phyloP scores from a whole-genome alignment of 352 stramenopile genomes.

The Elongisporangium anandrum region DNA sequence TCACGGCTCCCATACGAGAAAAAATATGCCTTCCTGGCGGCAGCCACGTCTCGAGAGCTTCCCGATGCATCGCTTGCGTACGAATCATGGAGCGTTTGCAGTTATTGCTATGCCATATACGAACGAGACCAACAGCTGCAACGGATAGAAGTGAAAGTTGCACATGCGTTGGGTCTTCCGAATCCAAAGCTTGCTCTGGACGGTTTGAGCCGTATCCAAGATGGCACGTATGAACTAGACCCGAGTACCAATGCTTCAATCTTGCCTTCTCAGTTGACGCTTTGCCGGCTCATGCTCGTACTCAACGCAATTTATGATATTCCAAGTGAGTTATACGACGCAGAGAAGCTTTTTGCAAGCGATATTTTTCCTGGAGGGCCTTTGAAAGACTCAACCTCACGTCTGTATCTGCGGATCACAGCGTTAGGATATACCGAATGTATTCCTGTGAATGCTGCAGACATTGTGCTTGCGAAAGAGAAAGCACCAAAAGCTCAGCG shows the following conservation, averaged over 20 bases:
- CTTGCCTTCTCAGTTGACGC: constrained; percentile 61
- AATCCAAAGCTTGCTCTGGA: constrained; percentile 23
- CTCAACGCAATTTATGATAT: constrained; percentile 85
- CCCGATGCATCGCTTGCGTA: constrained; percentile 62
- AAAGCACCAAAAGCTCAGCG: constrained; percentile 37
- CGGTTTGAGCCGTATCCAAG: constrained; percentile 48
- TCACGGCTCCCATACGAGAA: constrained; percentile 49
- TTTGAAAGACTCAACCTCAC: constrained; percentile 13
- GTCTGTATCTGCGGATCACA: constrained; percentile 69
- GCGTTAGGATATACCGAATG: constrained; percentile 74
- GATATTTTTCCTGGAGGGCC: constrained; percentile 1
- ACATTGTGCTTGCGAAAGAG: constrained; percentile 46
- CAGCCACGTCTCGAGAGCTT: constrained; percentile 34
- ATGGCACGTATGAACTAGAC: constrained; percentile 37
- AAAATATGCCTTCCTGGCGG: constrained; percentile 37
- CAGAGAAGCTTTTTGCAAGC: constrained; percentile 22
- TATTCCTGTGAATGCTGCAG: constrained; percentile 50
- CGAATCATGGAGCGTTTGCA: constrained; percentile 83
- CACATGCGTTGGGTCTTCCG: constrained; percentile 35
- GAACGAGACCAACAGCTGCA: constrained; percentile 78
- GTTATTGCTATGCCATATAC: constrained; percentile 82
- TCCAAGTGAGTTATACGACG: constrained; percentile 64
- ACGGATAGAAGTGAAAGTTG: constrained; percentile 63
- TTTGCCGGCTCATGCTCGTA: constrained; percentile 71
- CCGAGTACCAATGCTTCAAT: constrained; percentile 32